phyloP scores from a whole-genome alignment of 2,329 filamentous ascomycete species.

The Fusarium sp. region DNA sequence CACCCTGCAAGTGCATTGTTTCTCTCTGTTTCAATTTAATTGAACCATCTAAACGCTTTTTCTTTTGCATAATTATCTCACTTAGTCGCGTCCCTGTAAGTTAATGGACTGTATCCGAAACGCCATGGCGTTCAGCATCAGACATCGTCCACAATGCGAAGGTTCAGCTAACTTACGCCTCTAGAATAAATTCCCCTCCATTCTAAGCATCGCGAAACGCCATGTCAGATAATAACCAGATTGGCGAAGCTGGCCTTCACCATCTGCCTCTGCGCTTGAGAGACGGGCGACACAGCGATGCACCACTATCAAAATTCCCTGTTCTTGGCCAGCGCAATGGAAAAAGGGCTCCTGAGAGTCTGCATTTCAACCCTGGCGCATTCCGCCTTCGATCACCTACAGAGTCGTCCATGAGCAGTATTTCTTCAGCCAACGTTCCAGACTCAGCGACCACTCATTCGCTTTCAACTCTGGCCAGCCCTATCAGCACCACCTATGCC shows the following conservation, averaged over 20 bases:
- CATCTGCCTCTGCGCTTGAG: conserved; percentile 46
- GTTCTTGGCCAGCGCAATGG: conserved; percentile 18
- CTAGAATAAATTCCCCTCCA: conserved; percentile 15
- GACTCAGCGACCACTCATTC: conserved; percentile 58
- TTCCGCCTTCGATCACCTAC: conserved; percentile 55
- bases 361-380: conserved; percentile 47
- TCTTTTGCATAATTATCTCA: conserved; percentile 5
- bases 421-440: conserved; percentile 55
- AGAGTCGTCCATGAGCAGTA: conserved; percentile 55
- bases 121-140: background rate
- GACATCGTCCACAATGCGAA: background rate
- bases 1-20: conserved; percentile 8
- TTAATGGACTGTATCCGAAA: conserved; percentile 1
- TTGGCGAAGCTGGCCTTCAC: conserved; percentile 45
- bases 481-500: conserved; percentile 54
- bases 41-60: background rate
- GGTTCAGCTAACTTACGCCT: background rate
- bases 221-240: conserved; percentile 41
- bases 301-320: conserved; percentile 38
- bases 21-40: conserved; percentile 25
- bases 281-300: conserved; percentile 36
- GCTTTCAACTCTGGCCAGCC: conserved; percentile 53
- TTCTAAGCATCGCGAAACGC: background rate
- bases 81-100: conserved; percentile 25
- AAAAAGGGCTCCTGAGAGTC: conserved; percentile 51